These are phyloP conservation scores for Talaromyces sp. DNA, from an alignment of 2,329 filamentous ascomycete species.

Conservation along the genomic window DNA sequence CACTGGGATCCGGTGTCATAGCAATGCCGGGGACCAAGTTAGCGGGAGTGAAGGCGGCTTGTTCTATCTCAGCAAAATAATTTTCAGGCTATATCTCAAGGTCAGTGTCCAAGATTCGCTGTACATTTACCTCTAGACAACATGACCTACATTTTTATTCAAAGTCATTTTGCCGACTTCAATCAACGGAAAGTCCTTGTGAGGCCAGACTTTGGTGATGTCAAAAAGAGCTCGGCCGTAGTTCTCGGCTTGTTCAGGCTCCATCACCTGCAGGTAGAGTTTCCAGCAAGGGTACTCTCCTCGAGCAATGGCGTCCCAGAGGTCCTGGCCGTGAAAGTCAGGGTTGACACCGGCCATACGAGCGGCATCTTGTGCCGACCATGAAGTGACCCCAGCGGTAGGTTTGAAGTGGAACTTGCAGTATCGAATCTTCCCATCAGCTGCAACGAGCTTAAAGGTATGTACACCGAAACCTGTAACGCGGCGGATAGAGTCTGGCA, in stretches of 20 bases:
- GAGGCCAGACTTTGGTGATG: conserved; percentile 10
- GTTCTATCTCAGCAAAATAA: conserved; percentile 21
- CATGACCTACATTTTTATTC: conserved; percentile 10
- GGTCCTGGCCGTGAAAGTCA: conserved; percentile 16
- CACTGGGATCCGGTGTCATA: conserved; percentile 16
- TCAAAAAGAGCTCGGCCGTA: conserved; percentile 18
- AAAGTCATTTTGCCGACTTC: conserved; percentile 22
- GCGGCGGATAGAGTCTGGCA: conserved; percentile 56
- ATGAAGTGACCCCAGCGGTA: conserved; percentile 47
- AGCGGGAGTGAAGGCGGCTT: conserved; percentile 14
- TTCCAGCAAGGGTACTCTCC: conserved; percentile 20
- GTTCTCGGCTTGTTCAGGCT: conserved; percentile 18
- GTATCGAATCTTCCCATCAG: conserved; percentile 60
- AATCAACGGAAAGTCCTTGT: conserved; percentile 15
- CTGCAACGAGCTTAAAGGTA: conserved; percentile 55
- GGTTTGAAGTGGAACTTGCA: conserved; percentile 53
- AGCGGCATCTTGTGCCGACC: conserved; percentile 43
- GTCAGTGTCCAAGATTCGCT: not conserved
- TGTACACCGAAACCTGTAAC: conserved; percentile 65
- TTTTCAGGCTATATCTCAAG: conserved; percentile 8
- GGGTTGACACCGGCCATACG: conserved; percentile 15
- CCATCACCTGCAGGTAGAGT: conserved; percentile 20
- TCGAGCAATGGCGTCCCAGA: conserved; percentile 13
- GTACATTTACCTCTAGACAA: too few species aligned
- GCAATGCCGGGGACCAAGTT: conserved; percentile 13